Evolutionary conservation across 2,329 filamentous ascomycete species (phyloP), one percentile per base, ranked within the genome.

Genomic region (Seiridium cupressi): DNA sequence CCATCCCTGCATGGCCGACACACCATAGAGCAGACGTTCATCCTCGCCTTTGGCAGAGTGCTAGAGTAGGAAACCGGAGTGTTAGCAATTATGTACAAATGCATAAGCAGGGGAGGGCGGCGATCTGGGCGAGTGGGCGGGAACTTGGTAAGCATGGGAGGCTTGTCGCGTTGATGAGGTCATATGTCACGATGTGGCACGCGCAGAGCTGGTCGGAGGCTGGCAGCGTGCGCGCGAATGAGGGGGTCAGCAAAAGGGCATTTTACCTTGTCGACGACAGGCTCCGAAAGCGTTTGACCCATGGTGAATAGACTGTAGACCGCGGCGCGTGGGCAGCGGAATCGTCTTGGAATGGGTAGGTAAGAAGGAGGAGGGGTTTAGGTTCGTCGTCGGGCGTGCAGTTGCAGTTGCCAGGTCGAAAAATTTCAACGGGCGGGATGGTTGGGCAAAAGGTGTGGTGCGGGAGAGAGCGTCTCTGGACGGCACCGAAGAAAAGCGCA

Each of bases 1-100:
- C 95, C 95, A 99, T 82, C 95, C 95, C 80, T 99, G 95, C 95
- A 99, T 99, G 78, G 93, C 93, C 67, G 95, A 99, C 67, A 98
- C 88, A 73, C 95, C 95, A 77, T 91, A 99, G 74, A 95, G 79
- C 74, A 97, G 88, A 74, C 92, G 89, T 66, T 96, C 93, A 91
- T 98, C 93, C 80, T 92, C 89, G 78, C 93, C 93, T 74, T 88
- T 88, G 75, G 90, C 89, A 72, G 95, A 99, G 79, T 88, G 84
- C 95, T 98, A 62, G 44, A 63, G 44, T 49, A 63, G 58, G 51
- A 38, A 58, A 40, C 55, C 61, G 58, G 58, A 13, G 8, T 26
- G 34, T 53, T 13, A 53, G 49, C 34, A 51, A 71, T 76, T 46
- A 11, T 36, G 56, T 4, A 38, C 36, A n/a, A 36, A 38, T 46